Base-by-base conservation (phyloP, 768 basidiomycete species). In the Mycena leptocephala region DNA sequence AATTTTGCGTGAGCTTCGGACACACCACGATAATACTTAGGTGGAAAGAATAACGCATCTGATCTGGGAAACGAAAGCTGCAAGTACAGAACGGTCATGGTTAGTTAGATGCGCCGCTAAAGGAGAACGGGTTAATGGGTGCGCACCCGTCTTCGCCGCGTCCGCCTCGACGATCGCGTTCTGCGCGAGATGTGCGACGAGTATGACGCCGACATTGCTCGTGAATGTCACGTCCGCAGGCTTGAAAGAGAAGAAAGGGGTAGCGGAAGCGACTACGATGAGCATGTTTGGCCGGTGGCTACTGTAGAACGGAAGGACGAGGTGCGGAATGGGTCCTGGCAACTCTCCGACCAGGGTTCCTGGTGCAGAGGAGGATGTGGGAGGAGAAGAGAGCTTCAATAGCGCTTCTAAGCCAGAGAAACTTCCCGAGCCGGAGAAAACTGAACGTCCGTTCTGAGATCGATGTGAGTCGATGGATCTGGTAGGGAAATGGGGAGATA, bases 1-100 rank as follows among this genome's bases (percentile, higher is more conserved):
- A 66, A 48, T 22, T n/a, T 13, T 37, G 51, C 14, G 20, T 65
- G 10, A 72, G 63, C 20, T 24, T 69, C 48, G 7, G 37, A 46
- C 14, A 16, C 56, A 46, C 51, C 32, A 24, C 30, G 22, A 24
- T n/a, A 18, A 53, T 41, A n/a, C n/a, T n/a, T n/a, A 53, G 13
- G 13, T 53, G 56, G 39, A 58, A 30, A 53, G 32, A 30, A 61
- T 11, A 41, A 71, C 74, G 24, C 46, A 76, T 76, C 75, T 76
- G 37, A 76, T 76, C n/a, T 72, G 64, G 5, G 75, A 76, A 5
- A 76, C 64, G 39, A 76, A 76, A 22, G 75, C 75, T 76, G n/a
- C n/a, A n/a, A n/a, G n/a, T n/a, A n/a, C n/a, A n/a, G 9, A 33
- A 39, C 8, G 41, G 28, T 30, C 8, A 5, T 20, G 9, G 14